These are phyloP conservation scores for Botrytis deweyae DNA, from an alignment of 2,329 filamentous ascomycete genomes.

Conservation along the genomic window DNA sequence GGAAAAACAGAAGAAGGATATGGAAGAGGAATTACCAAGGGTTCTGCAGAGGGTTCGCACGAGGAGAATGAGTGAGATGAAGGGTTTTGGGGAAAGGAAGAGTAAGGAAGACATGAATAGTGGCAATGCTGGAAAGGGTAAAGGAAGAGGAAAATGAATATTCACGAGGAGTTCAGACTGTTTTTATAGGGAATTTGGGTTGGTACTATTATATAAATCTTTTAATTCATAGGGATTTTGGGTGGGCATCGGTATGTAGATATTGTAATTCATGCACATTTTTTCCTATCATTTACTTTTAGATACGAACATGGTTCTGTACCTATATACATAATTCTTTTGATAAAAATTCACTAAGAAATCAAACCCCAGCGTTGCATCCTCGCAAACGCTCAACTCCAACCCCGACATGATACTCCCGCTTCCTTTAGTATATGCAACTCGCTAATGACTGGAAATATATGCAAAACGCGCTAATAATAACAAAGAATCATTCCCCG, in stretches of 20 bases:
- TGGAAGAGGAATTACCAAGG: slow-evolving; percentile 47
- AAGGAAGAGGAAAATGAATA: not conserved
- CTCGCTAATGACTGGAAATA: not conserved
- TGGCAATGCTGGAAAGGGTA: slow-evolving; percentile 1
- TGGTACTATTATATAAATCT: not conserved
- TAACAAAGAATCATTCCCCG: not conserved
- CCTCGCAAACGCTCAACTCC: slow-evolving; percentile 4
- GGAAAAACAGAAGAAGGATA: slow-evolving; percentile 28
- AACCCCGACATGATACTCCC: not conserved
- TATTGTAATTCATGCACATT: not conserved
- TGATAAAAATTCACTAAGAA: not conserved
- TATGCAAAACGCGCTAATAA: not conserved
- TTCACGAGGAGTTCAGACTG: not conserved
- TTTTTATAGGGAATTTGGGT: not conserved
- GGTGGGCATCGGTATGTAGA: not conserved
- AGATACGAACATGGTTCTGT: not conserved
- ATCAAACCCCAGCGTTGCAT: slow-evolving; percentile 2
- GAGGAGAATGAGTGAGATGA: slow-evolving; percentile 39
- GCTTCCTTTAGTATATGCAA: slow-evolving; percentile 1
- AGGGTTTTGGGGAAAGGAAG: slow-evolving; percentile 26
- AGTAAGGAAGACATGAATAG: slow-evolving; percentile 26
- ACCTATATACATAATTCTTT: not conserved
- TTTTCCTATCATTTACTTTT: not conserved
- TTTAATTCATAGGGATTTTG: not conserved
- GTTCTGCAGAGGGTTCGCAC: slow-evolving; percentile 51